A percentile compares a stretch with the other conserved stretches of the same genome.
These are phyloP conservation scores for Pterocarpus macrocarpus DNA, from an alignment of 306 rosid species.

Conservation along the genomic window DNA sequence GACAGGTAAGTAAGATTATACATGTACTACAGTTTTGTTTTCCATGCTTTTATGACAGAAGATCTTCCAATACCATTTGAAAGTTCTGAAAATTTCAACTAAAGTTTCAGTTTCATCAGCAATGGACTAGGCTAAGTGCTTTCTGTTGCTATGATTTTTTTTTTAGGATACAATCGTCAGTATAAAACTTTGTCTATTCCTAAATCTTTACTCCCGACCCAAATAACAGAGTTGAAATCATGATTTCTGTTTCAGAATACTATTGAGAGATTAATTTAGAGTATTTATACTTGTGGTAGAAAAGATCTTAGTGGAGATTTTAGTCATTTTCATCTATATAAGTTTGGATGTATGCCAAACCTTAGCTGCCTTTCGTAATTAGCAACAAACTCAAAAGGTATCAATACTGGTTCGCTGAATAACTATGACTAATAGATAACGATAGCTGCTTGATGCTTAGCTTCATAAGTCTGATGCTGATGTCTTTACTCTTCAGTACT, in stretches of 20 bases:
- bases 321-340: background rate
- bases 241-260: slow-evolving; percentile 3
- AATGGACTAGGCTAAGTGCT: background rate
- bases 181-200: background rate
- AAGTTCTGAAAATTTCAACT: background rate
- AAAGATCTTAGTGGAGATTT: slow-evolving; percentile 3
- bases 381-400: background rate
- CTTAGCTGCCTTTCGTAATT: background rate
- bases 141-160: no score
- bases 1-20: slow-evolving; percentile 52
- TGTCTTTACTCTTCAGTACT: background rate
- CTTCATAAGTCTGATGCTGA: slow-evolving; percentile 10
- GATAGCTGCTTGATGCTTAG: slow-evolving; percentile 15
- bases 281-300: slow-evolving; percentile 20
- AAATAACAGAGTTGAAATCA: slow-evolving; percentile 17
- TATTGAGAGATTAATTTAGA: background rate
- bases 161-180: no score
- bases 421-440: slow-evolving; percentile 4
- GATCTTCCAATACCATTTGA: slow-evolving; percentile 31
- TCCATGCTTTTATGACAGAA: slow-evolving; percentile 27
- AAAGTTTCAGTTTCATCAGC: slow-evolving; percentile 20
- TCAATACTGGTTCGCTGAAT: background rate
- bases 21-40: slow-evolving; percentile 22
- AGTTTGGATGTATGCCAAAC: background rate
- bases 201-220: background rate